phyloP scores from a whole-genome alignment of 257 asterid species.

The Nicotiana tomentosiformis region DNA sequence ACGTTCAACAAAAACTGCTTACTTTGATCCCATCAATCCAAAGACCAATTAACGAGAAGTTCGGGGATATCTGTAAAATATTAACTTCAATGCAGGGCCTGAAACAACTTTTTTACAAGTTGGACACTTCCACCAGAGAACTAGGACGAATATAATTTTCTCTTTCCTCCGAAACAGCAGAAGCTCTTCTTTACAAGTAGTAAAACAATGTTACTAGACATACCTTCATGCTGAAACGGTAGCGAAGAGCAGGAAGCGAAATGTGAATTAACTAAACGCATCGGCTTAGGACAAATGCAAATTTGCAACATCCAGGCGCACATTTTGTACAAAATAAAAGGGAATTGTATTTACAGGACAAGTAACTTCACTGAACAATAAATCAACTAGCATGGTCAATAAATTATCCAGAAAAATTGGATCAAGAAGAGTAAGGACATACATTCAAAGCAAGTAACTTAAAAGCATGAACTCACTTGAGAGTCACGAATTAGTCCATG shows the following conservation, averaged over 20 bases:
- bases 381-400: background rate
- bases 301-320: background rate
- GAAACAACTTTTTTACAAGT: background rate
- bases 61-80: background rate
- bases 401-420: background rate
- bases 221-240: background rate
- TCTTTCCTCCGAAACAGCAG: background rate
- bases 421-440: slow-evolving; percentile 1
- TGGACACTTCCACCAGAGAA: background rate
- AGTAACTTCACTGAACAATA: background rate
- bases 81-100: background rate
- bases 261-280: background rate
- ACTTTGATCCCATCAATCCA: background rate
- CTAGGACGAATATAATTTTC: background rate
- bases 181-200: background rate
- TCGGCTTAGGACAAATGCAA: background rate
- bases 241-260: background rate
- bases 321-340: background rate
- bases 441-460: slow-evolving; percentile 13
- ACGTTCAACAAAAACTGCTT: background rate
- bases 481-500: slow-evolving; percentile 98
- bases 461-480: slow-evolving; percentile 55
- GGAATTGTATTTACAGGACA: background rate
- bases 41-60: background rate
- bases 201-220: background rate